Evolutionary conservation across 2,329 filamentous ascomycete species (phyloP).

Genomic region (Pseudomassariella vexata): DNA sequence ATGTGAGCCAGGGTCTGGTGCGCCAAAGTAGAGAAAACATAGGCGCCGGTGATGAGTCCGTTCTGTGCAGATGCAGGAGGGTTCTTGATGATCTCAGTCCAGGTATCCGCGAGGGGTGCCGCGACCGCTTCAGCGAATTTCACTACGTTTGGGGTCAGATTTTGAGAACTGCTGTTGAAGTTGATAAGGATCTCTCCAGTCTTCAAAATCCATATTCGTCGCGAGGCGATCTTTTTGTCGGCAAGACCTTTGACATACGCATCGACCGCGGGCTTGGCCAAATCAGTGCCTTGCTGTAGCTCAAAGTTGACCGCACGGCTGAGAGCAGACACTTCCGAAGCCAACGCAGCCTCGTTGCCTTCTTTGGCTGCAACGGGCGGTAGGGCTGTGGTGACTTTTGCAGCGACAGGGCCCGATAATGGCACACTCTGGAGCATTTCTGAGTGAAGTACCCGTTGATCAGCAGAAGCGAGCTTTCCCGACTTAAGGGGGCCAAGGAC

Average conservation of each 20-base stretch:
- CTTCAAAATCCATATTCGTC: conserved; percentile 74
- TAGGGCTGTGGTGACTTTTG: conserved; percentile 61
- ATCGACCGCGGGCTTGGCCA: conserved; percentile 64
- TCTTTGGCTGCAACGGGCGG: conserved; percentile 72
- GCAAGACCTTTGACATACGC: conserved; percentile 72
- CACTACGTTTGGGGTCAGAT: conserved; percentile 39
- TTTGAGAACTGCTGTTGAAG: conserved; percentile 35
- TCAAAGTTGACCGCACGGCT: conserved; percentile 58
- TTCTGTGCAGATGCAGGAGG: conserved; percentile 73
- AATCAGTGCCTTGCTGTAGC: conserved; percentile 51
- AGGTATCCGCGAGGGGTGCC: conserved; percentile 59
- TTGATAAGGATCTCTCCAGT: conserved; percentile 65
- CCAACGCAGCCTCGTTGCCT: conserved; percentile 77
- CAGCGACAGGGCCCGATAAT: conserved; percentile 54
- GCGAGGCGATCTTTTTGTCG: conserved; percentile 76
- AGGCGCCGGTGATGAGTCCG: conserved; percentile 74
- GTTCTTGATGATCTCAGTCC: conserved; percentile 74
- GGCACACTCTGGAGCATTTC: conserved; percentile 69
- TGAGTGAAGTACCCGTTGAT: conserved; percentile 77
- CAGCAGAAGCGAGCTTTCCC: conserved; percentile 76
- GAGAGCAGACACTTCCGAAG: conserved; percentile 68
- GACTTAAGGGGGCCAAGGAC: conserved; percentile 73
- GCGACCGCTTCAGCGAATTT: conserved; percentile 48
- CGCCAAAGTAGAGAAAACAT: conserved; percentile 63
- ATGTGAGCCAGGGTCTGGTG: conserved; percentile 48